Evolutionary conservation across 768 basidiomycete genomes (phyloP).

Genomic region (Podaxis sp.): DNA sequence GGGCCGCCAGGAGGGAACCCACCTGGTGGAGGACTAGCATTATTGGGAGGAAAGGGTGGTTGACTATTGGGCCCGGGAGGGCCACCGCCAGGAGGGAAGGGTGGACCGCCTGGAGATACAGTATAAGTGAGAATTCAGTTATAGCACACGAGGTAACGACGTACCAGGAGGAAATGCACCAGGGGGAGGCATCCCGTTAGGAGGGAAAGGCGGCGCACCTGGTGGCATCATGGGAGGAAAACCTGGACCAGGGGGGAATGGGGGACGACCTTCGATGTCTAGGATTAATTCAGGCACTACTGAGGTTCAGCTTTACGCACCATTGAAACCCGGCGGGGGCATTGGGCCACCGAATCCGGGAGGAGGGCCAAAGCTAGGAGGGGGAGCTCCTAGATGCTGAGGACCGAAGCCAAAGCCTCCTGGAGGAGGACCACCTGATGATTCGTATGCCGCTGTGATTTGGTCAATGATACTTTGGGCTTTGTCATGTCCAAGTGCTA

Average conservation of each 20-base stretch:
- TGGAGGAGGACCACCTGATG: conserved; percentile 79
- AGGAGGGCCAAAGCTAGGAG: conserved; percentile 44
- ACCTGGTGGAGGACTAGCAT: conserved; percentile 28
- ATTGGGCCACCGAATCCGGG: conserved; percentile 49
- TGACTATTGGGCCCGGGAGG: conserved; percentile 39
- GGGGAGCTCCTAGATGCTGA: conserved; percentile 66
- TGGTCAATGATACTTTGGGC: conserved; percentile 98
- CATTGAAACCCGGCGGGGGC: conserved; percentile 55
- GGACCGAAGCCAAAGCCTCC: conserved; percentile 87
- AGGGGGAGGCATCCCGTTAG: conserved; percentile 40
- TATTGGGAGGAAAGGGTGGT: conserved; percentile 46
- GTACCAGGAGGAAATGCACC: conserved; percentile 40
- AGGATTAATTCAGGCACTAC: not conserved
- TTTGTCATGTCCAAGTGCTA: conserved; percentile 91
- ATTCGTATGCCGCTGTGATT: conserved; percentile 92
- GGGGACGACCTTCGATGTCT: conserved; percentile 50
- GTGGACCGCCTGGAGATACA: conserved; percentile 35
- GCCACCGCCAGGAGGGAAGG: conserved; percentile 51
- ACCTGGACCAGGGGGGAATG: conserved; percentile 69
- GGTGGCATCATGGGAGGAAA: conserved; percentile 49
- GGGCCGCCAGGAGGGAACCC: conserved; percentile 29
- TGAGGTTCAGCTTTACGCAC: conserved; percentile 30
- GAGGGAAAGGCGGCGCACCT: conserved; percentile 75
- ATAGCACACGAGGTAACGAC: conserved; percentile 33
- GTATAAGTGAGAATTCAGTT: conserved; percentile 18